Conservation (phyloP, 352 stramenopile genomes). For the Phytopythium delawarense region DNA sequence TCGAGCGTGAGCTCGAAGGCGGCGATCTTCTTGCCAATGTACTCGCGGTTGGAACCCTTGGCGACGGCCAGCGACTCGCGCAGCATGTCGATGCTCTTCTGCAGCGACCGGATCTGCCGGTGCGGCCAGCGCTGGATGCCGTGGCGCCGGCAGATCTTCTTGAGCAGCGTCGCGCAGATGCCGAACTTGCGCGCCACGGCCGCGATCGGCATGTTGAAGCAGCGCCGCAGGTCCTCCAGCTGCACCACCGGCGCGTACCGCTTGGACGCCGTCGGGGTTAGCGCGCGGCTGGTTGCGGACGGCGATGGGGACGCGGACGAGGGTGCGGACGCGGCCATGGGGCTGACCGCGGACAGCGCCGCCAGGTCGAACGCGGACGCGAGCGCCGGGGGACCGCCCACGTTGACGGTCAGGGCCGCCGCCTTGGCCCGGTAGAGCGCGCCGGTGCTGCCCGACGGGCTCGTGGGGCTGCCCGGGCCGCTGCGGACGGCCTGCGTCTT, state of each 20-base stretch:
- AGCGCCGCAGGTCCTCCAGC: slow-evolving; percentile 67
- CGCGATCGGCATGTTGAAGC: slow-evolving; percentile 85
- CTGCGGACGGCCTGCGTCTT: slow-evolving; percentile 23
- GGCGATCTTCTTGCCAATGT: slow-evolving; percentile 80
- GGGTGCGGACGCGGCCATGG: slow-evolving; percentile 32
- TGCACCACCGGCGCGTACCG: slow-evolving; percentile 67
- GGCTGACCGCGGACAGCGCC: slow-evolving; percentile 36
- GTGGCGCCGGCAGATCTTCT: slow-evolving; percentile 81
- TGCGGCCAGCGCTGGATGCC: slow-evolving; percentile 83
- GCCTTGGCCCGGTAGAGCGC: slow-evolving; percentile 33
- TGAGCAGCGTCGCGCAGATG: slow-evolving; percentile 82
- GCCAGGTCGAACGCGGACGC: slow-evolving; percentile 32
- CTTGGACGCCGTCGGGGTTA: slow-evolving; percentile 27
- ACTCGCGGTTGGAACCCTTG: slow-evolving; percentile 73
- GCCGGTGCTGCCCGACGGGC: not conserved
- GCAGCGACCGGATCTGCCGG: slow-evolving; percentile 74
- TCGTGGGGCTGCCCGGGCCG: not conserved
- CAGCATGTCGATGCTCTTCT: slow-evolving; percentile 85
- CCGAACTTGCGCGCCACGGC: slow-evolving; percentile 77
- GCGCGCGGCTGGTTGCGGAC: not conserved
- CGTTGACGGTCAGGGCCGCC: slow-evolving; percentile 40
- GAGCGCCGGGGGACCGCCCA: slow-evolving; percentile 6
- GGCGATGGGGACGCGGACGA: slow-evolving; percentile 35
- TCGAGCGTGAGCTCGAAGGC: slow-evolving; percentile 79
- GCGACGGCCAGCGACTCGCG: slow-evolving; percentile 63